These are phyloP conservation scores for Barnettozyma populi DNA, from an alignment of 805 yeast genomes.

Conservation along the genomic window DNA sequence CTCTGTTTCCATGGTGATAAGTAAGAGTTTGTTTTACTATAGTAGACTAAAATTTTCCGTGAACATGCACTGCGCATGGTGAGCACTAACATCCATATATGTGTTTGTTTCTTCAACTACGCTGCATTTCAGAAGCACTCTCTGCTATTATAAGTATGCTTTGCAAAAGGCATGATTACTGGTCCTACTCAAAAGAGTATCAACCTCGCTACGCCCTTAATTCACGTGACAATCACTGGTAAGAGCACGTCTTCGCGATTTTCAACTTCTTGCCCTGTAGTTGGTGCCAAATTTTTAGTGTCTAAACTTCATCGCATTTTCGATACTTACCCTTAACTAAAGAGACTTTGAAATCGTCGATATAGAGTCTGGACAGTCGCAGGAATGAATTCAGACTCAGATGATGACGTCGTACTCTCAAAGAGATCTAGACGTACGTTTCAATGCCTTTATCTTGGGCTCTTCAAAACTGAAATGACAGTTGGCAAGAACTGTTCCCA, in stretches of 20 bases:
- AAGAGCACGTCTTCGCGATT: neutral
- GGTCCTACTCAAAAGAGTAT: no score
- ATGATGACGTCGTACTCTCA: slow-evolving; percentile 28
- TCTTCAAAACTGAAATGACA: neutral
- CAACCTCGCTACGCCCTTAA: neutral
- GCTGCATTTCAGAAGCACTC: no score
- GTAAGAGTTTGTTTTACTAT: no score
- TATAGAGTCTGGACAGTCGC: neutral
- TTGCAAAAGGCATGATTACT: no score
- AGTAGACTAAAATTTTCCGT: no score
- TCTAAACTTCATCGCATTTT: neutral
- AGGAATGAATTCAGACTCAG: slow-evolving; percentile 27
- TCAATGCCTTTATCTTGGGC: neutral
- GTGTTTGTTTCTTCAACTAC: no score
- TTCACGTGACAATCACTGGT: neutral
- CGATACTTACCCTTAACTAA: neutral
- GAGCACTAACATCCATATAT: no score
- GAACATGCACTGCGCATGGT: no score
- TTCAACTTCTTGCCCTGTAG: neutral
- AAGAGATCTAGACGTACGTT: slow-evolving; percentile 21
- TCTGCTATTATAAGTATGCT: no score
- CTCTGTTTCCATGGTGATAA: no score
- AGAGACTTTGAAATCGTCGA: neutral
- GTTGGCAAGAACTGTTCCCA: neutral
- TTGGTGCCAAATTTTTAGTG: neutral